Evolutionary conservation across 139 green algal species (phyloP), one percentile per base, ranked within the genome.

Genomic region (Tetradesmus obliquus): DNA sequence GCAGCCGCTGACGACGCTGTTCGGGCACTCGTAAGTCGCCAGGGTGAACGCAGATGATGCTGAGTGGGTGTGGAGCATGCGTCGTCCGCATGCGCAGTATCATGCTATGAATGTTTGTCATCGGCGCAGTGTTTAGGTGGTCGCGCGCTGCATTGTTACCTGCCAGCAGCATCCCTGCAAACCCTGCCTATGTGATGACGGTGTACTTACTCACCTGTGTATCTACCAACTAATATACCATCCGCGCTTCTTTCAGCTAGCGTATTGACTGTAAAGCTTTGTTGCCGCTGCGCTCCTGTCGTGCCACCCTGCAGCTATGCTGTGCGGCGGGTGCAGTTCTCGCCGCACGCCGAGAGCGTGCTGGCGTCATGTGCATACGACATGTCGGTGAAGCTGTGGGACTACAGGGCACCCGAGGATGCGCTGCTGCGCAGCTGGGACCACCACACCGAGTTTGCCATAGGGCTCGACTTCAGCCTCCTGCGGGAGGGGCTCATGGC

Each of bases 351-450:
- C 0, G 96, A 97, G 79, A 95, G 86, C 8, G 84, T 99, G 55
- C 88, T 99, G 62, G 95, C 96, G 0, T 98, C 95, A 0, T 98
- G 95, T 88, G 97, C 95, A 22, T 99, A 99, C 89, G 98, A 99
- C 95, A 99, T 99, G 98, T 97, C 96, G 0, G 97, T 99, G 12
- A 96, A 96, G 86, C 93, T 99, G 86, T 99, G 98, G 98, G 97
- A 99, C 93, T 95, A 93, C 55, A 89, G 92, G 1, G 95, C 95
- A 3, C 94, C 95, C 0, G 95, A 97, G 86, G 95, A 98, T 58
- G 93, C 96, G n/a, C 74, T 97, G 71, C 71, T 93, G 57, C 88
- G 89, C 62, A 93, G 95, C n/a, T 99, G 97, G 96, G 97, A 97
- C 76, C 97, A 99, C 91, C 97, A 99, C 94, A 96, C 92, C 15